A percentile compares a stretch with the other conserved stretches of the same genome.
Evolutionary conservation across 2,329 filamentous ascomycete species (phyloP).

Genomic region (Sporothrix mexicana): DNA sequence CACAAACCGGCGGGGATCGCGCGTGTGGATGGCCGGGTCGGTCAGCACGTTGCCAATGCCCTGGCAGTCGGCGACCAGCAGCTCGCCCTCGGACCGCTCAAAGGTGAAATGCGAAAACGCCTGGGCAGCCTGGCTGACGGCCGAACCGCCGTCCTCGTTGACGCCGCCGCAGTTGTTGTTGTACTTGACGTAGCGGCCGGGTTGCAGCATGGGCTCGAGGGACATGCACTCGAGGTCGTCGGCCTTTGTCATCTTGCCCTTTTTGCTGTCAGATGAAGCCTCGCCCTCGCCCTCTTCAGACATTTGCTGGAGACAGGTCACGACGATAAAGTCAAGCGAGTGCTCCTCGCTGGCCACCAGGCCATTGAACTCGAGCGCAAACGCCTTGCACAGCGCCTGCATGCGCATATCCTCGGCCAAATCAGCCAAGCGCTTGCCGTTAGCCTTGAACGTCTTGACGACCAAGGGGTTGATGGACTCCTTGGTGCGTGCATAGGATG

Average conservation of each 20-base stretch:
- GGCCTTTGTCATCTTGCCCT: not conserved
- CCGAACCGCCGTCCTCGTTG: slow-evolving; percentile 31
- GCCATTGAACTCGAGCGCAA: slow-evolving; percentile 50
- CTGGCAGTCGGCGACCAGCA: slow-evolving; percentile 48
- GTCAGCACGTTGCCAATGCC: slow-evolving; percentile 47
- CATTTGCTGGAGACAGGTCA: slow-evolving; percentile 43
- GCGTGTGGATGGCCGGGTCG: slow-evolving; percentile 49
- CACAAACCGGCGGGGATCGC: slow-evolving; percentile 44
- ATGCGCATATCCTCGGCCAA: slow-evolving; percentile 49
- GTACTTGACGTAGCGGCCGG: slow-evolving; percentile 49
- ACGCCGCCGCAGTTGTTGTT: slow-evolving; percentile 47
- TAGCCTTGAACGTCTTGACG: slow-evolving; percentile 46
- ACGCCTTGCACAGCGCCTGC: slow-evolving; percentile 49
- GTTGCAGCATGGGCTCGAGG: slow-evolving; percentile 48
- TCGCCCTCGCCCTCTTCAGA: no score
- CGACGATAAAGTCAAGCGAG: slow-evolving; percentile 46
- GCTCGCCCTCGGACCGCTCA: slow-evolving; percentile 47
- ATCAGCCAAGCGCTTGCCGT: slow-evolving; percentile 41
- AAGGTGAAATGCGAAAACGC: slow-evolving; percentile 53
- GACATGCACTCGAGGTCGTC: slow-evolving; percentile 40
- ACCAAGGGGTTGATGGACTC: slow-evolving; percentile 44
- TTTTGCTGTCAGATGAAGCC: no score
- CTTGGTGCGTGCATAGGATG: slow-evolving; percentile 46
- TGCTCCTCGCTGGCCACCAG: slow-evolving; percentile 39
- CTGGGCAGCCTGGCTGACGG: slow-evolving; percentile 45